phyloP scores from a whole-genome alignment of 2,329 filamentous ascomycete species.

The Arthrobotrys entomopaga region DNA sequence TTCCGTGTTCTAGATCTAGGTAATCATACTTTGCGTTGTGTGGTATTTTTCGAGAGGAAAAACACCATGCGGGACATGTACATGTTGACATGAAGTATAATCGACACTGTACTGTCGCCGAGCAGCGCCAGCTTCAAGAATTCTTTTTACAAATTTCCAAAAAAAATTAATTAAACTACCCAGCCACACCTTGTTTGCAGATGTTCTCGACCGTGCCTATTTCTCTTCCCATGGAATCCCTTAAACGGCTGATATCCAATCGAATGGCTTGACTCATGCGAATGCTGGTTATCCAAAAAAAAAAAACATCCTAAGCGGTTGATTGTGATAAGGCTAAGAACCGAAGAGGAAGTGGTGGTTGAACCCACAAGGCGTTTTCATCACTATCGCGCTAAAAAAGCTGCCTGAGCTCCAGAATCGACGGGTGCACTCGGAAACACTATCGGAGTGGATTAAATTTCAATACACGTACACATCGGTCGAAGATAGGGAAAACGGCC shows the following conservation, averaged over 20 bases:
- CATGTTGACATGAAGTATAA: not conserved
- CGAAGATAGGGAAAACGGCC: constrained; percentile 15
- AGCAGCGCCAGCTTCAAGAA: too few relatives aligned
- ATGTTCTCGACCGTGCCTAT: too few relatives aligned
- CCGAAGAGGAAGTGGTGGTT: not conserved
- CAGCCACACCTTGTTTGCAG: not conserved
- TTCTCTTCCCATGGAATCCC: too few relatives aligned
- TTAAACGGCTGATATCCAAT: constrained; percentile 10
- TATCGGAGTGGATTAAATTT: constrained; percentile 39
- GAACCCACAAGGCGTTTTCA: constrained; percentile 28
- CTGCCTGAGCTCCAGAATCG: not conserved
- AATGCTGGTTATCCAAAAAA: not conserved
- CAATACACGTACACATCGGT: too few relatives aligned
- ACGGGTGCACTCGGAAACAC: constrained; percentile 53
- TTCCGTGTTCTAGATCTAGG: not conserved
- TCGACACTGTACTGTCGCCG: too few relatives aligned
- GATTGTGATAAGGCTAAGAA: constrained; percentile 32
- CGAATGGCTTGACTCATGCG: constrained; percentile 6
- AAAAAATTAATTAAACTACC: not conserved
- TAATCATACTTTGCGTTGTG: not conserved
- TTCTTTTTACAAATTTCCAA: too few relatives aligned
- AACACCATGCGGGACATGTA: not conserved
- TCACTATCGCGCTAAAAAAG: constrained; percentile 17
- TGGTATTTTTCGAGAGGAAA: not conserved
- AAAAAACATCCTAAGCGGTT: constrained; percentile 14